Evolutionary conservation across 2,329 filamentous ascomycete species (phyloP).

Genomic region (Aspergillus clavatus): DNA sequence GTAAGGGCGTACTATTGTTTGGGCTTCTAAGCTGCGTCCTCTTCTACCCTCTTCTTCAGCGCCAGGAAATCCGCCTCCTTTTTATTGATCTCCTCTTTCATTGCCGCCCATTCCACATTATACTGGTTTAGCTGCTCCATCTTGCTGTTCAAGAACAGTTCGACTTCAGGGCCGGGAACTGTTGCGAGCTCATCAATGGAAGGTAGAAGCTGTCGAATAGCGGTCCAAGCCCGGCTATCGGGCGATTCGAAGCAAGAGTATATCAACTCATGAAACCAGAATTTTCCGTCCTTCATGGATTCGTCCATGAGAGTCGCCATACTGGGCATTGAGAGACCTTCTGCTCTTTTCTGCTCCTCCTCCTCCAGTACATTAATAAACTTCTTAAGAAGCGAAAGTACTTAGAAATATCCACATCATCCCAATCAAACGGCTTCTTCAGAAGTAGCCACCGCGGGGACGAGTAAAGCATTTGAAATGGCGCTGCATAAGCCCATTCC

Average conservation of each 20-base stretch:
- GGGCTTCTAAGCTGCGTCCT: neutral
- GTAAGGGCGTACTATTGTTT: neutral
- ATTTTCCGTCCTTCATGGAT: neutral
- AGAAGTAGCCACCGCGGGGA: conserved; percentile 4
- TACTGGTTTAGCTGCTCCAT: neutral
- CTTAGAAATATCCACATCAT: neutral
- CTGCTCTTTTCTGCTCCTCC: neutral
- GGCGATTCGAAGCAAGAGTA: neutral
- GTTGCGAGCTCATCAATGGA: neutral
- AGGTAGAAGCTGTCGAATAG: neutral
- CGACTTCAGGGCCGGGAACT: neutral
- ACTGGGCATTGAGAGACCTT: neutral
- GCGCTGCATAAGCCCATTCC: conserved; percentile 6
- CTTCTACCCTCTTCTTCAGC: neutral
- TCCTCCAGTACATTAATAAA: neutral
- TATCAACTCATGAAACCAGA: neutral
- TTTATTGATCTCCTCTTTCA: neutral
- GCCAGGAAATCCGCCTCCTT: neutral
- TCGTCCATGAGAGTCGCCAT: neutral
- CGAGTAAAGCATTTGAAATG: conserved; percentile 1
- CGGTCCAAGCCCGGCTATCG: neutral
- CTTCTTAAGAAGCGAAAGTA: neutral
- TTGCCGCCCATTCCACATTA: neutral
- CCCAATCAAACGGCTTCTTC: conserved; percentile 3
- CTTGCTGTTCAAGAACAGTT: neutral